A percentile compares a stretch with the other conserved stretches of the same genome.
Evolutionary conservation across 768 basidiomycete species (phyloP).

Genomic region (Naganishia vaughanmartiniae): DNA sequence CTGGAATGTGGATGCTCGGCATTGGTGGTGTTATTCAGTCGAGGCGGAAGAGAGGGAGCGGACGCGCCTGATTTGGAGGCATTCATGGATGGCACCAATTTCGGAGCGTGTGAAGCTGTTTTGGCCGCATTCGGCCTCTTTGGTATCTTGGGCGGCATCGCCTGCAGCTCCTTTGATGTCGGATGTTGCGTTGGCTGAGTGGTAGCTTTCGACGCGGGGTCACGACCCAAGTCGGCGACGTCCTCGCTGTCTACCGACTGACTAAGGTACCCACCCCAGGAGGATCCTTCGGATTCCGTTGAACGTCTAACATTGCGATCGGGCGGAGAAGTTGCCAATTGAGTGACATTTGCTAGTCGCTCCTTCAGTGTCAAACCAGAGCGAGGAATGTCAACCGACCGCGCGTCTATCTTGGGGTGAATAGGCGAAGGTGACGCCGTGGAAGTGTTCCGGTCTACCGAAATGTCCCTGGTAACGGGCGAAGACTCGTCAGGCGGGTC

Average conservation of each 20-base stretch:
- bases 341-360: constrained; percentile 41
- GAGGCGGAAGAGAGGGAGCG: constrained; percentile 12
- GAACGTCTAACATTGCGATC: background rate
- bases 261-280: constrained; percentile 1
- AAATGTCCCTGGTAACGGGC: too few relatives aligned
- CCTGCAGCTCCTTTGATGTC: background rate
- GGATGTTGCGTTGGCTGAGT: background rate
- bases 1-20: background rate
- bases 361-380: constrained; percentile 39
- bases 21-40: background rate
- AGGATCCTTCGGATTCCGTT: constrained; percentile 3
- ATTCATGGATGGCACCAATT: background rate
- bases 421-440: background rate
- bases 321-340: constrained; percentile 27
- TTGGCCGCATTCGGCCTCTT: background rate
- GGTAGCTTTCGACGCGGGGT: background rate
- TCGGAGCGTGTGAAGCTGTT: background rate
- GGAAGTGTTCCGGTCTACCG: background rate
- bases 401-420: background rate
- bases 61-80: background rate
- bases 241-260: background rate
- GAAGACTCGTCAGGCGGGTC: constrained; percentile 27
- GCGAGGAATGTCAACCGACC: constrained; percentile 7
- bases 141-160: background rate
- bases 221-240: background rate